phyloP scores from a whole-genome alignment of 1,139 yeast genomes.

The Pichia terricola region DNA sequence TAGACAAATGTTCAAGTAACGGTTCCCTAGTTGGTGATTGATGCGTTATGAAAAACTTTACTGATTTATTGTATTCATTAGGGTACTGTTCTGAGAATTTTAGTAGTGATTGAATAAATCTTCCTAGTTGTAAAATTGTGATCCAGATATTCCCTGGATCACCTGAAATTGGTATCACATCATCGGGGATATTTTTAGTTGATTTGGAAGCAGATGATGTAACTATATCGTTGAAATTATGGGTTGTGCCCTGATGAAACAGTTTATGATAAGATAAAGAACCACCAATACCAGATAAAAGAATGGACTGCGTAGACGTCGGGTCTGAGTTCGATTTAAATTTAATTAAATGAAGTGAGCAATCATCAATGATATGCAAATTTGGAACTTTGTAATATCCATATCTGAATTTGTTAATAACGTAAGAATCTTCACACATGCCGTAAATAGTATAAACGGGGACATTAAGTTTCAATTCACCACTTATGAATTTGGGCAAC shows the following conservation, averaged over 20 bases:
- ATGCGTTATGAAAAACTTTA: constrained; percentile 57
- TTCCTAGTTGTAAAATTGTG: constrained; percentile 62
- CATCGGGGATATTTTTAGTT: constrained; percentile 10
- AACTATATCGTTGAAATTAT: constrained; percentile 20
- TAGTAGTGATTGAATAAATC: constrained; percentile 39
- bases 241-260: constrained; percentile 53
- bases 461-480: constrained; percentile 37
- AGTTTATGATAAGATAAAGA: constrained; percentile 56
- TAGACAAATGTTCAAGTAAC: constrained; percentile 57
- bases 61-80: constrained; percentile 29
- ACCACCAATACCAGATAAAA: constrained; percentile 67
- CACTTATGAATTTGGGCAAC: constrained; percentile 41
- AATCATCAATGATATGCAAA: constrained; percentile 53
- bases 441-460: constrained; percentile 76
- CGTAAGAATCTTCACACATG: constrained; percentile 63
- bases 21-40: constrained; percentile 63
- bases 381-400: constrained; percentile 48
- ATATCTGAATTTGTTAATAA: constrained; percentile 49
- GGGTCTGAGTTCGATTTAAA: constrained; percentile 25
- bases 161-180: constrained; percentile 42
- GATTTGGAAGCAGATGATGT: constrained; percentile 6
- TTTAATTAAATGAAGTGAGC: constrained; percentile 31
- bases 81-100: constrained; percentile 24
- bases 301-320: constrained; percentile 29
- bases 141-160: constrained; percentile 73